A percentile compares a stretch with the other conserved stretches of the same genome.
These are phyloP conservation scores for Ampelocalamus luodianensis DNA, from an alignment of 176 grass and related monocot species.

Conservation along the genomic window DNA sequence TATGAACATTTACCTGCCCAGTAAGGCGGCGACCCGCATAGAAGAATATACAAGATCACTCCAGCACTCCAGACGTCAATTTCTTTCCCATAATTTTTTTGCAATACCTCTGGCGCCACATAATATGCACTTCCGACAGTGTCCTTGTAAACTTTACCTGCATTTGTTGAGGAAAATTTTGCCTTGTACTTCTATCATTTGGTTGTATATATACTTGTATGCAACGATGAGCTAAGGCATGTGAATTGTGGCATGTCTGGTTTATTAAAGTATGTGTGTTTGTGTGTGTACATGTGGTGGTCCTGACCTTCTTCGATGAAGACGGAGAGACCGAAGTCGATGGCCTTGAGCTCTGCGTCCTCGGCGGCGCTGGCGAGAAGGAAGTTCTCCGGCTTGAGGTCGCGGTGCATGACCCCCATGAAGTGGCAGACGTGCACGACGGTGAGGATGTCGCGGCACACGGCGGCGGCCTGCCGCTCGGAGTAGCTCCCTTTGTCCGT, in stretches of 20 bases:
- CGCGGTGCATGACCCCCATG: constrained; percentile 91
- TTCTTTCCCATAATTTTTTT: constrained; percentile 73
- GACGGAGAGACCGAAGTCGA: constrained; percentile 81
- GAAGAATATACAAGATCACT: constrained; percentile 82
- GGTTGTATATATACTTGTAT: neutral
- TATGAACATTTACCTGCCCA: constrained; percentile 57
- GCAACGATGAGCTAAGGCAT: neutral
- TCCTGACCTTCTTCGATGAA: constrained; percentile 82
- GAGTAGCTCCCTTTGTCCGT: constrained; percentile 64
- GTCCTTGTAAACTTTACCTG: constrained; percentile 77
- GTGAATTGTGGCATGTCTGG: neutral
- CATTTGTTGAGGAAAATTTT: constrained; percentile 1
- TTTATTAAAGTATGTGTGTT: neutral
- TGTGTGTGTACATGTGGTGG: neutral
- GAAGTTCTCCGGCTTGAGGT: constrained; percentile 97
- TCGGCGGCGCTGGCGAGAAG: constrained; percentile 59
- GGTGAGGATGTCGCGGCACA: constrained; percentile 67
- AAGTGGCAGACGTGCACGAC: constrained; percentile 90
- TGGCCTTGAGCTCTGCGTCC: constrained; percentile 79
- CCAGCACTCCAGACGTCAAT: constrained; percentile 85
- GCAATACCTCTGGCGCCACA: constrained; percentile 76
- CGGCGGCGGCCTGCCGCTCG: constrained; percentile 68
- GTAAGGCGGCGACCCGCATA: constrained; percentile 71
- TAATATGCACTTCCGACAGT: constrained; percentile 78
- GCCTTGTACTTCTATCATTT: neutral